These are phyloP conservation scores for Nakataea oryzae DNA, from an alignment of 2,329 filamentous ascomycete genomes.

Conservation along the genomic window DNA sequence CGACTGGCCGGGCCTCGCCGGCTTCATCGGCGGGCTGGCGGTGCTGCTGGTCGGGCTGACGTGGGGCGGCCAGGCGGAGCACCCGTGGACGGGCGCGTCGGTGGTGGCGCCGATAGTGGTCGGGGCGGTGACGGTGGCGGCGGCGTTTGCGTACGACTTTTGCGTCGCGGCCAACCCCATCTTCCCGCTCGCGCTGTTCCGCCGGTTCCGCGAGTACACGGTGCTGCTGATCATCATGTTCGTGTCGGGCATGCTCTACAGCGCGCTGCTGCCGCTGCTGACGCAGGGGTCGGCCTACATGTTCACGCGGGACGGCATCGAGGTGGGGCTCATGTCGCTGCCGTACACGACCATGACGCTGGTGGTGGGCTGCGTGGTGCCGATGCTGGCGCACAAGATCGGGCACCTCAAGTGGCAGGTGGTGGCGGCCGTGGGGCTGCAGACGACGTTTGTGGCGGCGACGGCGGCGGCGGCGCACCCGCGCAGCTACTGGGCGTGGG, in stretches of 20 bases:
- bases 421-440: slow-evolving; percentile 17
- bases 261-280: slow-evolving; percentile 14
- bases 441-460: slow-evolving; percentile 16
- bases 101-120: slow-evolving; percentile 11
- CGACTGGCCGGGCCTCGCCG: slow-evolving; percentile 4
- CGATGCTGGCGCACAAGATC: slow-evolving; percentile 19
- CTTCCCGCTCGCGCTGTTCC: slow-evolving; percentile 16
- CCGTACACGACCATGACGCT: slow-evolving; percentile 7
- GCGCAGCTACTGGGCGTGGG: not conserved
- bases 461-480: not conserved
- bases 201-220: slow-evolving; percentile 18
- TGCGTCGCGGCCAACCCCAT: slow-evolving; percentile 12
- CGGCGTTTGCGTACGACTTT: slow-evolving; percentile 14
- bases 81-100: slow-evolving; percentile 7
- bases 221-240: slow-evolving; percentile 19
- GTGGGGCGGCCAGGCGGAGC: slow-evolving; percentile 10
- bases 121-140: slow-evolving; percentile 9
- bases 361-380: slow-evolving; percentile 19
- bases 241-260: slow-evolving; percentile 18
- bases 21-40: slow-evolving; percentile 4
- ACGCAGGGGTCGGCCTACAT: slow-evolving; percentile 19
- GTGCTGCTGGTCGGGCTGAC: slow-evolving; percentile 6
- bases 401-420: slow-evolving; percentile 18
- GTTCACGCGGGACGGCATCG: slow-evolving; percentile 18
- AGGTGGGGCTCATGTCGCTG: slow-evolving; percentile 12